Base-by-base conservation (phyloP, 2,329 filamentous ascomycete species). In the Cucurbitaria berberidis region DNA sequence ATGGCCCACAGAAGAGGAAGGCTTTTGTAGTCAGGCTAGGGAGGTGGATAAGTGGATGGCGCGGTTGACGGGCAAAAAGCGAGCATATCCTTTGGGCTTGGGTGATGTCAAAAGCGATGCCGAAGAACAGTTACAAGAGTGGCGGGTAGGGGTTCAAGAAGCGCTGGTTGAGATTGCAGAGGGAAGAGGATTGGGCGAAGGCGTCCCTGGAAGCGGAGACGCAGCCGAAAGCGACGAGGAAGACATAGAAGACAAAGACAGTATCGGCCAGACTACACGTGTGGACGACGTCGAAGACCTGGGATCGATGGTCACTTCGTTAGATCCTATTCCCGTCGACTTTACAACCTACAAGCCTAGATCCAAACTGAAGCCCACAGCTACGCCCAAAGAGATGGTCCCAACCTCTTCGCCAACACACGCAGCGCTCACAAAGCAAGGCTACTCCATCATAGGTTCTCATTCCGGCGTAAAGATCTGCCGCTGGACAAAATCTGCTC, bases 381-480 rank as follows among this genome's bases (percentile, higher is more conserved):
- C 78, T 2, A 57, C 72, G 2, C 66, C 76, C 7, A 97, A 97
- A 74, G 90, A 96, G 70, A 99, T 99, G 95, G 95, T 98, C 0
- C 91, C 95, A 8, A 89, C 88, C 59, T 86, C 87, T 55, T 96
- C 93, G 1, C 93, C 95, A 0, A 98, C 95, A 0, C 92, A 96
- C 69, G 83, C 86, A 11, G 85, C 93, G 16, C 84, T 98, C 38
- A 98, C 93, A 1, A 99, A 98, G 74, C 93, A 99, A 80, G 93
- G 93, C 22, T 98, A 98, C 74, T 88, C 90, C 1, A 97, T 98
- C 53, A 89, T 99, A 32, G 95, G 95, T 47, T 93, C 91, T 0
- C 95, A 98, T 77, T 96, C 91, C 0, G 93, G 93, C 26, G 93
- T 98, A 62, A 98, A 98, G 77, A 96, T 97, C 67, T 99, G 93